A percentile compares a stretch with the other conserved stretches of the same genome.
These are phyloP conservation scores for Aegilops longissima DNA, from an alignment of 176 grass and related monocot genomes.

Conservation along the genomic window DNA sequence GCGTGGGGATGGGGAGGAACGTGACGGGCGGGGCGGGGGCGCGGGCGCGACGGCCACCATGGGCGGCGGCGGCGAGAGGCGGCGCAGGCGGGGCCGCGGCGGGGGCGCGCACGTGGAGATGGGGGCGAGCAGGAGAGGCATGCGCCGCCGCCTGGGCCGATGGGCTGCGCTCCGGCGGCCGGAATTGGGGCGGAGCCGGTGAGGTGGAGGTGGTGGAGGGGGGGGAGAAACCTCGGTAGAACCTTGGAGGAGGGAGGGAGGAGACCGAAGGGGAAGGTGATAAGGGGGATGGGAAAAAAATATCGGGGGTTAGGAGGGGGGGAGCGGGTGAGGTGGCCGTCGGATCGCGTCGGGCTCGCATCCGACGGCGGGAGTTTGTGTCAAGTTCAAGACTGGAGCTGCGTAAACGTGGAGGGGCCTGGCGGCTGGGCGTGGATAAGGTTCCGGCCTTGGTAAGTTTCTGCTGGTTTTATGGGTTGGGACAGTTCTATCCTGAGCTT, in stretches of 20 bases:
- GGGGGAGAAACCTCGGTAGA: conserved; percentile 46
- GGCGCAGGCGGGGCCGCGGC: conserved; percentile 44
- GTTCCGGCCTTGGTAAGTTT: background rate
- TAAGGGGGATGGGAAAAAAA: conserved; percentile 34
- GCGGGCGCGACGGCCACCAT: conserved; percentile 43
- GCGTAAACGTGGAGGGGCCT: background rate
- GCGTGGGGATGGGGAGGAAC: conserved; percentile 3
- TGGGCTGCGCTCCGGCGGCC: background rate
- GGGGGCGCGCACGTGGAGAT: conserved; percentile 43
- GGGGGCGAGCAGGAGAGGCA: conserved; percentile 52
- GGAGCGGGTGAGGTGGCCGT: background rate
- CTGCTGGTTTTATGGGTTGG: too few species aligned
- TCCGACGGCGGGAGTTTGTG: background rate
- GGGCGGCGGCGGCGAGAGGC: conserved; percentile 51
- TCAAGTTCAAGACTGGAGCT: background rate
- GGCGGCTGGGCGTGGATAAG: background rate
- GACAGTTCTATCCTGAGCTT: background rate
- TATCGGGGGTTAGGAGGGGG: conserved; percentile 28
- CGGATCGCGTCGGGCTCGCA: background rate
- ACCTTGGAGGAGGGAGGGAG: conserved; percentile 16
- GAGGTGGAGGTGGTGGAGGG: too few species aligned
- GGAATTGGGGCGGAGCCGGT: background rate
- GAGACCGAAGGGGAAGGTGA: conserved; percentile 5
- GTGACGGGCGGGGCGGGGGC: background rate
- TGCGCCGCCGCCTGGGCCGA: conserved; percentile 24